Evolutionary conservation across 305 asterid genomes (phyloP).

Genomic region (Fraxinus xanthoxyloides): DNA sequence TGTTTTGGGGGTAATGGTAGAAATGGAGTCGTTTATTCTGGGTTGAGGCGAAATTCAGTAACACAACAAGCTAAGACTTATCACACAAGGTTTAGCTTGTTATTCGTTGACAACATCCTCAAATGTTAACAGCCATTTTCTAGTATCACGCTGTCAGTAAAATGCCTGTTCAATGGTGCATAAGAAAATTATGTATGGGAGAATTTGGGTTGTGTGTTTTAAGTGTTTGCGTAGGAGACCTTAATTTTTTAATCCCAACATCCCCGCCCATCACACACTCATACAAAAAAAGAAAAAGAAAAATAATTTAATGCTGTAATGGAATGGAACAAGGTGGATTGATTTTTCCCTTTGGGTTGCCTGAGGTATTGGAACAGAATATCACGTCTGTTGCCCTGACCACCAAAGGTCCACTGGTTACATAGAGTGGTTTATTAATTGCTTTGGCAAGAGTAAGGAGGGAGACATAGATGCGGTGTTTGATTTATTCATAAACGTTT

Average conservation of each 20-base stretch:
- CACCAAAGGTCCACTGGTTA: neutral
- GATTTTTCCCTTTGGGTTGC: neutral
- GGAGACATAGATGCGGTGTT: neutral
- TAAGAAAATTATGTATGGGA: neutral
- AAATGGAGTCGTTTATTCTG: neutral
- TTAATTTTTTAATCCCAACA: neutral
- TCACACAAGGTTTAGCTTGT: neutral
- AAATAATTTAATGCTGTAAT: neutral
- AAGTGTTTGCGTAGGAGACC: neutral
- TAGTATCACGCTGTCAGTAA: neutral
- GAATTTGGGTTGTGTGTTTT: neutral
- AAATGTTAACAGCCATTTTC: neutral
- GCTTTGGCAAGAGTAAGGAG: neutral
- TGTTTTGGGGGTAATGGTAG: neutral
- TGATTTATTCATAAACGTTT: neutral
- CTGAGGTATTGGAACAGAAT: neutral
- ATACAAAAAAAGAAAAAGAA: no score
- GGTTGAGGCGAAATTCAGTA: neutral
- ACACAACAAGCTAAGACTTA: neutral
- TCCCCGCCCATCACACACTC: neutral
- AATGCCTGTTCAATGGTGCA: neutral
- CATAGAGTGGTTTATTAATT: neutral
- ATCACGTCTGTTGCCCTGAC: neutral
- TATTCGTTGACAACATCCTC: neutral
- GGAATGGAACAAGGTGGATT: neutral